phyloP scores from a whole-genome alignment of 2,329 filamentous ascomycete species.

The Reticulascus tulasneorum region DNA sequence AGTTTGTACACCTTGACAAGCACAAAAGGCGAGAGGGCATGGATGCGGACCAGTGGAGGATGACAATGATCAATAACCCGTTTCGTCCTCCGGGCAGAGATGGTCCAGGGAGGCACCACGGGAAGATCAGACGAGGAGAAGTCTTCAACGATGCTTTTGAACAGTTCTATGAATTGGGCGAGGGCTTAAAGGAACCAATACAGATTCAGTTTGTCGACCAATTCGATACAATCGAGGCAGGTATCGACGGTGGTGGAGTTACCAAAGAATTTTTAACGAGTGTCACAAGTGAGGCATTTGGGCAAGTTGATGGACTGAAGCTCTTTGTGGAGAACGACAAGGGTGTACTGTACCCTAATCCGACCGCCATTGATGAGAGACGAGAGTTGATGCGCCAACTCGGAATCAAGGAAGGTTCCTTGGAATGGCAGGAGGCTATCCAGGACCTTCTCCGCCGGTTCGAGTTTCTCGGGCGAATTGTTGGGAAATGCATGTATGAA shows the following conservation, averaged over 20 bases:
- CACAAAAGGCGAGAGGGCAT: constrained; percentile 63
- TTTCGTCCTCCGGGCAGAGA: constrained; percentile 23
- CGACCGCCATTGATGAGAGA: constrained; percentile 67
- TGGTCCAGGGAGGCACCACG: constrained; percentile 61
- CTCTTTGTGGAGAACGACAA: constrained; percentile 77
- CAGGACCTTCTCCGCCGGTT: constrained; percentile 66
- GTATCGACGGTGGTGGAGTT: constrained; percentile 94
- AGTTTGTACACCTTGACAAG: constrained; percentile 87
- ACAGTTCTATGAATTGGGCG: constrained; percentile 76
- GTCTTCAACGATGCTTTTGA: constrained; percentile 84
- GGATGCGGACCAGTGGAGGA: constrained; percentile 35
- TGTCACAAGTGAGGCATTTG: constrained; percentile 81
- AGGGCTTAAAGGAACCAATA: constrained; percentile 87
- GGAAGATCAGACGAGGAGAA: constrained; percentile 71
- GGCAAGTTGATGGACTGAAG: constrained; percentile 50
- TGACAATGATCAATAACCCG: constrained; percentile 15
- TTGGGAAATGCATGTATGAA: constrained; percentile 97
- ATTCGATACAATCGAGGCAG: constrained; percentile 81
- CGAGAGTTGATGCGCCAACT: constrained; percentile 52
- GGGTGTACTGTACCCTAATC: constrained; percentile 86
- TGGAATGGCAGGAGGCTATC: constrained; percentile 55
- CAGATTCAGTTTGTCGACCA: constrained; percentile 95
- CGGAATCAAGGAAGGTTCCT: constrained; percentile 48
- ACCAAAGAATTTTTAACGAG: constrained; percentile 96
- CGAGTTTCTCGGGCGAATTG: constrained; percentile 87